phyloP scores from a whole-genome alignment of 352 stramenopile genomes.

The Peronosclerospora sorghi region DNA sequence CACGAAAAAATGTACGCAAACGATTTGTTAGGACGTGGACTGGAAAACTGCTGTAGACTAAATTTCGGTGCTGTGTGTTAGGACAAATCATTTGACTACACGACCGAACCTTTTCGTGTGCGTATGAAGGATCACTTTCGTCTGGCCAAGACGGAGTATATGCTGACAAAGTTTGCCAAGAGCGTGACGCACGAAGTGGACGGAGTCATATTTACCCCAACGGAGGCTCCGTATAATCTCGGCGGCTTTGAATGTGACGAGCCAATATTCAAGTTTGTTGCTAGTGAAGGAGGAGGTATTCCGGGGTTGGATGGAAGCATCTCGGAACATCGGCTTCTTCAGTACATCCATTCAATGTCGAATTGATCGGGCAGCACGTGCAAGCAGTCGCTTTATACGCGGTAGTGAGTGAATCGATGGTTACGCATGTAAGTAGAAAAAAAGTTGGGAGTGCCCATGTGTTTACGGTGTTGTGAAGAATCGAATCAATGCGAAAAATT shows the following conservation, averaged over 20 bases:
- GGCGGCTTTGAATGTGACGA: constrained; percentile 76
- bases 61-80: constrained; percentile 10
- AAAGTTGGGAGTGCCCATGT: constrained; percentile 7
- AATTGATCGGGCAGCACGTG: constrained; percentile 26
- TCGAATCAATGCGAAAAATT: constrained; percentile 16
- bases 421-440: constrained; percentile 34
- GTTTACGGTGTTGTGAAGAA: constrained; percentile 12
- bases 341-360: constrained; percentile 72
- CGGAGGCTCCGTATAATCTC: constrained; percentile 75
- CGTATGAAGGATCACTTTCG: constrained; percentile 87
- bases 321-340: constrained; percentile 58
- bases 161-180: constrained; percentile 80
- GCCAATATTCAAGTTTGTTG: constrained; percentile 84
- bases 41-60: not conserved
- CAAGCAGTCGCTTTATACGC: constrained; percentile 37
- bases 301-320: constrained; percentile 76
- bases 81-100: constrained; percentile 70
- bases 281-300: constrained; percentile 72
- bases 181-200: constrained; percentile 81
- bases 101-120: constrained; percentile 75
- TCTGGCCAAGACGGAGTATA: constrained; percentile 75
- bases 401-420: constrained; percentile 60
- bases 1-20: constrained; percentile 65
- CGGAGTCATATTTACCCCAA: constrained; percentile 79
- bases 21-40: not conserved